Base-by-base conservation (phyloP, 2,329 filamentous ascomycete species). In the Beauveria caledonica region DNA sequence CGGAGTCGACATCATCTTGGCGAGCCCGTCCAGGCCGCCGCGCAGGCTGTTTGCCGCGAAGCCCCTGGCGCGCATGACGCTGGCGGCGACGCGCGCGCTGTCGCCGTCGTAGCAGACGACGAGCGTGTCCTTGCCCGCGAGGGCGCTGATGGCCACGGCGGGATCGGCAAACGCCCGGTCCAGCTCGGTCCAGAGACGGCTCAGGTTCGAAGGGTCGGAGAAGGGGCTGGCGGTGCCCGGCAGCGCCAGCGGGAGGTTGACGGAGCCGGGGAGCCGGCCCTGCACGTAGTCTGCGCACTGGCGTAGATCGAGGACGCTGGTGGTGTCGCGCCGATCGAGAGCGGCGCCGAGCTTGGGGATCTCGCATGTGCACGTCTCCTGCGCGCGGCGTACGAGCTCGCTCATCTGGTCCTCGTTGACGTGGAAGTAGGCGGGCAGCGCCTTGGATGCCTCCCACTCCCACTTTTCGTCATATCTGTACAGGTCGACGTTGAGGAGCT, bases 51-150 rank as follows among this genome's bases (percentile, higher is more conserved):
- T 75, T 1, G 78, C 78, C 60, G 75, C 72, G 25, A 76, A 70
- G 0, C 77, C 79, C 63, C 78, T 80, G 0, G 78, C 79, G 5
- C 80, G 72, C 52, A 84, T 66, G 3, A 84, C 75, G 58, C 80
- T 82, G 2, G 78, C 78, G 3, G 80, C 81, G 5, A 84, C 75
- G 0, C 82, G 74, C 5, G 81, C 74, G 33, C 76, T 79, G 61
- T 85, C 80, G 3, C 82, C 82, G 51, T 81, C 72, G 56, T 83
- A 83, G 66, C 81, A 84, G 10, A 81, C 66, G 10, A 83, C 64
- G 11, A 84, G 65, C 13, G 80, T 66, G 6, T 72, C 72, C 59
- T 72, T 73, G 4, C 64, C 69, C 7, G 62, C 48, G 1, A 77
- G 61, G 10, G 68, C 60, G 23, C 29, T 13, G 5, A 33, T 13